phyloP scores from a whole-genome alignment of 106 monocot genomes.

The Iris macrosiphon region DNA sequence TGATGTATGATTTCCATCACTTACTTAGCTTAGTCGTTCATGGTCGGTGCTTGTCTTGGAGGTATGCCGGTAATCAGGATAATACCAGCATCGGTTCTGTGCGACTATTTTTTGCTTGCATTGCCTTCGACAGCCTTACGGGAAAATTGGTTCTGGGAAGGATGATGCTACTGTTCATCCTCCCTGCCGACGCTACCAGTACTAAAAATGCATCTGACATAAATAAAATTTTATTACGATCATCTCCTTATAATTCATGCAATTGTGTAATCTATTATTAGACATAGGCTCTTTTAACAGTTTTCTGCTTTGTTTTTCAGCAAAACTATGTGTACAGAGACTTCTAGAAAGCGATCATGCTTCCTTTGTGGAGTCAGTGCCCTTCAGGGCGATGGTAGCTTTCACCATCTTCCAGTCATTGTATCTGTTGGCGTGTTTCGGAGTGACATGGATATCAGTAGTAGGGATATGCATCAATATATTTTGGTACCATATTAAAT shows the following conservation, averaged over 20 bases:
- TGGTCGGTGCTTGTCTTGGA: conserved; percentile 69
- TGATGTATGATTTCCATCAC: too few relatives aligned
- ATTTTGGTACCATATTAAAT: background rate
- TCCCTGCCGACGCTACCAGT: conserved; percentile 76
- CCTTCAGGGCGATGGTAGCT: conserved; percentile 34
- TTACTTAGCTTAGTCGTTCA: too few relatives aligned
- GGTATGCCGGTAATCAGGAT: conserved; percentile 76
- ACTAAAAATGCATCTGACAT: too few relatives aligned
- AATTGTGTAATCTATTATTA: too few relatives aligned
- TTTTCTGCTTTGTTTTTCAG: background rate
- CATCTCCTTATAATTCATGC: too few relatives aligned
- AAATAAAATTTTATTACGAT: too few relatives aligned
- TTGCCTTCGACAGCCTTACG: conserved; percentile 87
- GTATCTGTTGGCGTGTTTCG: conserved; percentile 69
- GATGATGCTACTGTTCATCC: conserved; percentile 64
- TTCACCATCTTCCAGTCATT: conserved; percentile 71
- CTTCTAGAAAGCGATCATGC: conserved; percentile 71
- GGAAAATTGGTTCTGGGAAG: conserved; percentile 93
- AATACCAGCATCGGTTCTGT: conserved; percentile 87
- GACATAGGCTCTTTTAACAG: too few relatives aligned
- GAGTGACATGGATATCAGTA: conserved; percentile 87
- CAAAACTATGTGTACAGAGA: conserved; percentile 26
- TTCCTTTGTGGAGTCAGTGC: conserved; percentile 65
- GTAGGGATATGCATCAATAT: conserved; percentile 40
- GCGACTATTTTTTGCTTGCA: conserved; percentile 94